Evolutionary conservation across 1,284 basidiomycete species (phyloP).

Genomic region (Apiotrichum porosum): DNA sequence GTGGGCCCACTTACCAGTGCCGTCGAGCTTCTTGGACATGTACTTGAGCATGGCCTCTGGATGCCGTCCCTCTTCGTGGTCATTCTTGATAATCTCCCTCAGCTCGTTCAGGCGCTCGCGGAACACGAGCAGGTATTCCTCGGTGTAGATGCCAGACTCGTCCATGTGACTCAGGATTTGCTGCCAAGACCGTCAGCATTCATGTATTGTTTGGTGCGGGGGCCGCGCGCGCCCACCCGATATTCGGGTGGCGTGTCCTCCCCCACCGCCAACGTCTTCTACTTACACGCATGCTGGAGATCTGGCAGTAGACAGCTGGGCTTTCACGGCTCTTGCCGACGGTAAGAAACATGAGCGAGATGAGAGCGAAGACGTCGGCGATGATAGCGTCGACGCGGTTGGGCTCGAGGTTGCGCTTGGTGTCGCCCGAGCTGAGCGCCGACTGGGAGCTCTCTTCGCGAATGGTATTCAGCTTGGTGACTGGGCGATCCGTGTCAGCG

Average conservation of each 20-base stretch:
- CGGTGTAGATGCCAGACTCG: conserved; percentile 88
- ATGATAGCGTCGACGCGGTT: conserved; percentile 89
- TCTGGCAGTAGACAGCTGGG: conserved; percentile 87
- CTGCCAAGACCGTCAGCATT: conserved; percentile 55
- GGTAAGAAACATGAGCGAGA: conserved; percentile 87
- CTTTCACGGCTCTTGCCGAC: conserved; percentile 90
- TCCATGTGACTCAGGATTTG: conserved; percentile 91
- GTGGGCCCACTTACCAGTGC: conserved; percentile 65
- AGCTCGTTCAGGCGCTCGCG: conserved; percentile 71
- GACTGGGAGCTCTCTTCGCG: conserved; percentile 56
- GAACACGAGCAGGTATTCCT: conserved; percentile 80
- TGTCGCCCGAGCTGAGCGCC: conserved; percentile 6
- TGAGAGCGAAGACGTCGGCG: conserved; percentile 84
- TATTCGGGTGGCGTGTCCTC: no score
- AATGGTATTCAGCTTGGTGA: conserved; percentile 86
- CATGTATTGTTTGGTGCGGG: no score
- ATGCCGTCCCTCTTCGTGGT: conserved; percentile 75
- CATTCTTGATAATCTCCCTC: conserved; percentile 73
- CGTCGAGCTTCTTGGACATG: conserved; percentile 82
- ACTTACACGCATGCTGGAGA: conserved; percentile 87
- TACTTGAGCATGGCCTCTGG: conserved; percentile 83
- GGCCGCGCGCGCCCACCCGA: no score
- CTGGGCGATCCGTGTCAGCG: conserved; percentile 49
- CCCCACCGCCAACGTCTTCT: no score
- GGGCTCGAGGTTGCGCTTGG: conserved; percentile 51